Base-by-base conservation (phyloP, 1,139 yeast genomes). In the Saccharomycopsis crataegensis region DNA sequence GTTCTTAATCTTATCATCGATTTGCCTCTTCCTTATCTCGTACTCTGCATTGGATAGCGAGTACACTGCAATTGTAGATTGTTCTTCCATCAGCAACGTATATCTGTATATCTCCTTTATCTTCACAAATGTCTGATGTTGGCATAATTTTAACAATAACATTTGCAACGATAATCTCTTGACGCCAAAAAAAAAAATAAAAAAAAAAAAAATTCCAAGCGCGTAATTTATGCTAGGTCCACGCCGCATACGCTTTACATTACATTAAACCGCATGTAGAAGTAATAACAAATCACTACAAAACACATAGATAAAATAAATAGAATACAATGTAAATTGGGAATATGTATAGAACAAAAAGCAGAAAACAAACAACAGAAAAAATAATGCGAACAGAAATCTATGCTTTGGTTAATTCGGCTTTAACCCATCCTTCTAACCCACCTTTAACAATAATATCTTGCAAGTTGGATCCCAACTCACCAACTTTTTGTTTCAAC, bases 361-460 rank as follows among this genome's bases (percentile, higher is more conserved):
- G n/a, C n/a, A 36, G n/a, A 11, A 36, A 11, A 36, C 40, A 36
- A 36, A 36, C 40, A 36, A 11, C 11, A 36, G n/a, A 11, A 36
- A 36, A n/a, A 36, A 11, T 36, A 36, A 36, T 11, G n/a, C n/a
- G 40, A 11, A 36, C 40, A 36, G n/a, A 36, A 11, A n/a, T 36
- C n/a, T 36, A n/a, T 11, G n/a, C 40, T 9, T 43, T 43, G 14
- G 40, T 8, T 58, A 86, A 74, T 69, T 86, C 87, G 47, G 91
- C 78, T 70, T 80, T 86, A 58, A 93, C 98, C 99, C 99, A 93
- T 48, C 96, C 96, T 77, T 93, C 99, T 58, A 93, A 80, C 52
- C 99, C 99, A 50, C 99, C 99, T 69, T 90, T 86, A 62, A 93
- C 91, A 61, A 93, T 93, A 63, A 93, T 93, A 62, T 93, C 99